Percentiles rank a stretch among this genome's conserved stretches.
Evolutionary conservation across 139 green algal genomes (phyloP).

Genomic region (Yamagishiella unicocca): DNA sequence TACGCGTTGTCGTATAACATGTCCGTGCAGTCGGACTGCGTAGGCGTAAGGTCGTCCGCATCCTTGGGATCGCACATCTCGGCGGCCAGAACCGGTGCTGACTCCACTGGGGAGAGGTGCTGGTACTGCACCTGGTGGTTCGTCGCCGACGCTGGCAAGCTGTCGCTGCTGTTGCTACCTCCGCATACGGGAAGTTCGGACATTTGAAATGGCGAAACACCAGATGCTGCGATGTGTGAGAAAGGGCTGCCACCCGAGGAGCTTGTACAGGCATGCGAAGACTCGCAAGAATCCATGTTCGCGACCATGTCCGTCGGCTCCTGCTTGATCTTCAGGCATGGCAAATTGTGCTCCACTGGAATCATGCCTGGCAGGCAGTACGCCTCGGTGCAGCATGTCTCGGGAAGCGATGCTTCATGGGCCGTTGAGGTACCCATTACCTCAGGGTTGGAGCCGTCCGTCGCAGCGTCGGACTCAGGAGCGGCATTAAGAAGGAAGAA

Average conservation of each 20-base stretch:
- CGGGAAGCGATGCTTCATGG: neutral
- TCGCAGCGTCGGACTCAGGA: neutral
- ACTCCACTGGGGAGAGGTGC: neutral
- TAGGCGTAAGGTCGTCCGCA: neutral
- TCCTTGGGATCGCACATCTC: neutral
- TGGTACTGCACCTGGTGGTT: neutral
- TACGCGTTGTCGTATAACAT: neutral
- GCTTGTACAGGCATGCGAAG: neutral
- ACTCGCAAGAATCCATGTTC: neutral
- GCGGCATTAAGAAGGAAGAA: neutral
- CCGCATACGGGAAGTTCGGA: too few relatives aligned
- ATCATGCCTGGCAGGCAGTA: neutral
- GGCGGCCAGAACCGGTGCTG: neutral
- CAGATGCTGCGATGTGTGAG: neutral
- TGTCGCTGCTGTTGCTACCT: too few relatives aligned
- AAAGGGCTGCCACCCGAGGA: neutral
- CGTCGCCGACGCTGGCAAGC: too few relatives aligned
- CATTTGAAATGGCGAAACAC: neutral
- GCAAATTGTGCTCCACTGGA: neutral
- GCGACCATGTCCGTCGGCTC: neutral
- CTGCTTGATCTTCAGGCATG: slow-evolving; percentile 1
- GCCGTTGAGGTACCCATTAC: neutral
- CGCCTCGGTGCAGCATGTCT: neutral
- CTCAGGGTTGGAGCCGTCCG: neutral
- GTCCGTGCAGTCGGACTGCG: slow-evolving; percentile 1